A percentile compares a stretch with the other conserved stretches of the same genome.
phyloP scores from a whole-genome alignment of 129 eudicot species.

The Silybum marianum region DNA sequence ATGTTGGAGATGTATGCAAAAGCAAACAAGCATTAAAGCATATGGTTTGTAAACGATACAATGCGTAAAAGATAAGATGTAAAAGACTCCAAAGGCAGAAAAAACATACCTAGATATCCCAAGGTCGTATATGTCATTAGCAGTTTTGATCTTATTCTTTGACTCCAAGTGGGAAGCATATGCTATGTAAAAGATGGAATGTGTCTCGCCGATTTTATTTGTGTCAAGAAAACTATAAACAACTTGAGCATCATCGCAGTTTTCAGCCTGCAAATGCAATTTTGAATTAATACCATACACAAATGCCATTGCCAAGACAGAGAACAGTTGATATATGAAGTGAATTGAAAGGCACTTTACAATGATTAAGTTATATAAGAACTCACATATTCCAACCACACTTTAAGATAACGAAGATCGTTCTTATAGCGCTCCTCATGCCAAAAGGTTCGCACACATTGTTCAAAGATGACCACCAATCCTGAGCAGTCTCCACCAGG shows the following conservation, averaged over 20 bases:
- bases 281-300: neutral
- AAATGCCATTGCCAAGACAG: slow-evolving; percentile 4
- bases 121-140: slow-evolving; percentile 71
- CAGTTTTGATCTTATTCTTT: slow-evolving; percentile 73
- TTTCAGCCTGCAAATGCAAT: slow-evolving; percentile 70
- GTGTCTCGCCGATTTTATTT: slow-evolving; percentile 72
- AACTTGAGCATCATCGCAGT: slow-evolving; percentile 84
- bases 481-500: slow-evolving; percentile 94
- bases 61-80: neutral
- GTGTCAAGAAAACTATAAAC: slow-evolving; percentile 78
- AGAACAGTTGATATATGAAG: no score
- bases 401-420: slow-evolving; percentile 89
- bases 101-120: slow-evolving; percentile 69
- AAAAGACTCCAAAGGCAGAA: slow-evolving; percentile 3
- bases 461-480: slow-evolving; percentile 70
- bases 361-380: neutral
- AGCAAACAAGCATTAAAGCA: slow-evolving; percentile 7
- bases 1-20: neutral
- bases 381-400: slow-evolving; percentile 95
- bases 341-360: neutral
- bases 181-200: slow-evolving; percentile 72
- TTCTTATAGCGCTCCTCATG: slow-evolving; percentile 71
- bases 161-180: slow-evolving; percentile 81
- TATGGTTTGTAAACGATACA: neutral
- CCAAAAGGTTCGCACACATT: slow-evolving; percentile 97